Evolutionary conservation across 192 early-diverging fungal species (phyloP).

Genomic region (Haplosporangium gracile): DNA sequence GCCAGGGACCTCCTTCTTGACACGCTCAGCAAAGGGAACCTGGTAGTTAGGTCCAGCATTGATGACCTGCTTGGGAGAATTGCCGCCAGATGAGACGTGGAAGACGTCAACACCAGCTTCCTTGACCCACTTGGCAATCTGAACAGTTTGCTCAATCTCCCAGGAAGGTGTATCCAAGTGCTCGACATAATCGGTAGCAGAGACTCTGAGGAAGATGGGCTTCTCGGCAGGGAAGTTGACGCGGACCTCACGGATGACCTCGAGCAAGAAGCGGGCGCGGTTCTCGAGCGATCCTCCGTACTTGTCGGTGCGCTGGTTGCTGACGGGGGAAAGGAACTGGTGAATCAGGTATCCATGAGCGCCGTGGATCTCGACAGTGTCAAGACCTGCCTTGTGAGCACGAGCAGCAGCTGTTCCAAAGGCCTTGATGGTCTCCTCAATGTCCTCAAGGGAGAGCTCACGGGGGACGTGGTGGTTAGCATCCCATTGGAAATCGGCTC

Average conservation of each 20-base stretch:
- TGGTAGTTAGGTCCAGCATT: conserved; percentile 66
- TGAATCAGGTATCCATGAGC: conserved; percentile 92
- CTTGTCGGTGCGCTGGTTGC: conserved; percentile 88
- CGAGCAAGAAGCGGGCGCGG: conserved; percentile 63
- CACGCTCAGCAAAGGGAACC: conserved; percentile 75
- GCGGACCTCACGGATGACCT: conserved; percentile 75
- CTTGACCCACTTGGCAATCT: conserved; percentile 69
- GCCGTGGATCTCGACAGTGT: conserved; percentile 88
- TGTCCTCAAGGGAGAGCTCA: conserved; percentile 74
- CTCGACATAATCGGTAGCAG: conserved; percentile 77
- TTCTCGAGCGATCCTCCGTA: conserved; percentile 95
- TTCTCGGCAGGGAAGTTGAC: conserved; percentile 65
- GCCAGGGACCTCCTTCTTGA: conserved; percentile 70
- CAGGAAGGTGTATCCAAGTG: conserved; percentile 62
- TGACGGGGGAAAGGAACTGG: conserved; percentile 83
- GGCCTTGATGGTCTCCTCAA: conserved; percentile 69
- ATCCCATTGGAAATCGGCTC: conserved; percentile 57
- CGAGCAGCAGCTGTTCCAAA: conserved; percentile 78
- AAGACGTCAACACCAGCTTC: conserved; percentile 85
- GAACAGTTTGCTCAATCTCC: conserved; percentile 80
- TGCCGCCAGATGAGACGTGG: conserved; percentile 85
- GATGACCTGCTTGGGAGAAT: conserved; percentile 64
- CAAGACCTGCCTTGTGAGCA: conserved; percentile 85
- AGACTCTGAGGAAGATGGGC: conserved; percentile 88
- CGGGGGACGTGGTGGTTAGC: conserved; percentile 58